phyloP scores from a whole-genome alignment of 2,329 filamentous ascomycete species.

The Penicillium crustosum region DNA sequence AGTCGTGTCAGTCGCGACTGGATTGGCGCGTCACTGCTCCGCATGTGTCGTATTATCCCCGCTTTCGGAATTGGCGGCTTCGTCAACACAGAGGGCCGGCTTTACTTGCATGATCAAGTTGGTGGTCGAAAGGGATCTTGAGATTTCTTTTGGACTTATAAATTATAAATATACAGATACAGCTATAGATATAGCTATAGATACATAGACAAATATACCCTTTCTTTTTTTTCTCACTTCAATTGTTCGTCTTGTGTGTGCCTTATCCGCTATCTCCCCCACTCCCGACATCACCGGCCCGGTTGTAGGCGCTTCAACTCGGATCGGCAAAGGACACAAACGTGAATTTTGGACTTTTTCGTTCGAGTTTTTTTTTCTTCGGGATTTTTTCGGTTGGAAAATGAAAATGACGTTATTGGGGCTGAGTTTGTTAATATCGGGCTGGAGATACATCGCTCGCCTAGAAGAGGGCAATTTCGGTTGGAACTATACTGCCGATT shows the following conservation, averaged over 20 bases:
- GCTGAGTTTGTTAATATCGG: not conserved
- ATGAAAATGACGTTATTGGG: not conserved
- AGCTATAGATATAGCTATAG: not conserved
- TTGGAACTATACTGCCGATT: not conserved
- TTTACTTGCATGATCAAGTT: slow-evolving; percentile 32
- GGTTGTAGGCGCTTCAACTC: slow-evolving; percentile 20
- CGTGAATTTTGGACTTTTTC: not conserved
- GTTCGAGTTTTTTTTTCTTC: not conserved
- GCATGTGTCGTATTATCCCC: slow-evolving; percentile 80
- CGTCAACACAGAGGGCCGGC: slow-evolving; percentile 61
- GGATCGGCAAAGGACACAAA: slow-evolving; percentile 5
- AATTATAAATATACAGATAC: slow-evolving; percentile 1
- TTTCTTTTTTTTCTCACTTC: slow-evolving; percentile 7
- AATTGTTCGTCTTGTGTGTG: slow-evolving; percentile 2
- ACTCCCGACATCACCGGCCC: slow-evolving; percentile 16
- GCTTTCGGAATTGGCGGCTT: slow-evolving; percentile 87
- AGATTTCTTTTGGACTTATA: slow-evolving; percentile 1
- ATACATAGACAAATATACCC: slow-evolving; percentile 28
- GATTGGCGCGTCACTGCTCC: slow-evolving; percentile 67
- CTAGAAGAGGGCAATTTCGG: not conserved
- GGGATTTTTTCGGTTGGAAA: not conserved
- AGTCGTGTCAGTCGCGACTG: slow-evolving; percentile 69
- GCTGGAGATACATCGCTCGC: not conserved
- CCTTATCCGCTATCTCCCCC: slow-evolving; percentile 7
- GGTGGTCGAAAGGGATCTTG: slow-evolving; percentile 20